Conservation (phyloP, 2,329 filamentous ascomycete genomes). For the Phyllosticta citriasiana region DNA sequence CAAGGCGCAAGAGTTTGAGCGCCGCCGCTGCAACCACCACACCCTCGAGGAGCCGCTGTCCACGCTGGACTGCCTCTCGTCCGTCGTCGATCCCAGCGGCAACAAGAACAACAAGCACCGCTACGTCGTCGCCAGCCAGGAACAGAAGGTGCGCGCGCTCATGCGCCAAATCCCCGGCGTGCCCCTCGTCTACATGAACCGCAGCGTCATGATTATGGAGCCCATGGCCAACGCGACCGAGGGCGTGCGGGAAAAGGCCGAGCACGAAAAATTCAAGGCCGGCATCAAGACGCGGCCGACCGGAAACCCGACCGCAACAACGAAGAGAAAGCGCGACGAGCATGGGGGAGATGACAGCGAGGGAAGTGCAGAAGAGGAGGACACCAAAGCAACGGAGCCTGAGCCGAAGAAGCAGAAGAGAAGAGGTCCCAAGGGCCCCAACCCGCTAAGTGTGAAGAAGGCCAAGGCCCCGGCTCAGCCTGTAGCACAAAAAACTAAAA, state of each 20-base stretch:
- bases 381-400: conserved; percentile 27
- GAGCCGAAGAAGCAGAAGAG: conserved; percentile 43
- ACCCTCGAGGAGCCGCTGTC: conserved; percentile 61
- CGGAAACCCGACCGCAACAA: conserved; percentile 18
- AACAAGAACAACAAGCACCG: conserved; percentile 64
- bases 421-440: conserved; percentile 57
- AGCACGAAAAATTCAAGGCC: conserved; percentile 63
- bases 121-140: conserved; percentile 70
- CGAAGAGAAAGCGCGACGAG: conserved; percentile 36
- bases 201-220: conserved; percentile 70
- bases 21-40: conserved; percentile 69
- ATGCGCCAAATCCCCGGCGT: conserved; percentile 62
- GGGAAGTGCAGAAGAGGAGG: conserved; percentile 18
- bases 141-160: conserved; percentile 50
- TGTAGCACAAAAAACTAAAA: conserved; percentile 7
- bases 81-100: conserved; percentile 69
- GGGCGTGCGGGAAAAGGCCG: conserved; percentile 54
- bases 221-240: conserved; percentile 63
- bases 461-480: conserved; percentile 10
- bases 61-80: conserved; percentile 58
- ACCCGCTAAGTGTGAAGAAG: conserved; percentile 63
- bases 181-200: conserved; percentile 67
- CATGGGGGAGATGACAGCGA: conserved; percentile 34
- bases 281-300: conserved; percentile 46
- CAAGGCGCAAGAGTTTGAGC: conserved; percentile 64